Evolutionary conservation across 2,329 filamentous ascomycete genomes (phyloP).

Genomic region (Microthyrium microscopicum): DNA sequence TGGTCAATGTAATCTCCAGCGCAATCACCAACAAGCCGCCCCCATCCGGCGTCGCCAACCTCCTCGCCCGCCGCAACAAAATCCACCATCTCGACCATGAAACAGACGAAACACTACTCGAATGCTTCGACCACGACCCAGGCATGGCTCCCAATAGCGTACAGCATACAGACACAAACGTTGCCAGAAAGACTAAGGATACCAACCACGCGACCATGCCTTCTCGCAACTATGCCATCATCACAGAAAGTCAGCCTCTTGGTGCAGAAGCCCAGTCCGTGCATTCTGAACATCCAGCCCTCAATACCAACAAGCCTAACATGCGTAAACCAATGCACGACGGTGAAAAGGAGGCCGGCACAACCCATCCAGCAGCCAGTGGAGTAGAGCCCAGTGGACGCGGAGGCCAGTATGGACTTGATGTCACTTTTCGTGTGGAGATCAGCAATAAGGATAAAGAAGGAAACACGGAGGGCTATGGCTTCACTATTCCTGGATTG

Average conservation of each 20-base stretch:
- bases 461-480: constrained; percentile 32
- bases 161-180: constrained; percentile 21
- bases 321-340: constrained; percentile 51
- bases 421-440: constrained; percentile 32
- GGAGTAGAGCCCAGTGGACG: constrained; percentile 26
- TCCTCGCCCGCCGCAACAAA: constrained; percentile 46
- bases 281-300: constrained; percentile 6
- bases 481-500: constrained; percentile 30
- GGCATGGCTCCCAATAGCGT: constrained; percentile 14
- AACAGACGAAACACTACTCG: constrained; percentile 47
- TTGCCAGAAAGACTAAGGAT: constrained; percentile 43
- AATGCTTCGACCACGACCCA: constrained; percentile 45
- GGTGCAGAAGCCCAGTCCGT: background rate
- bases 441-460: constrained; percentile 26
- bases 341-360: constrained; percentile 67
- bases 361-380: constrained; percentile 53
- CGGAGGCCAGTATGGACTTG: constrained; percentile 27
- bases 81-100: constrained; percentile 46
- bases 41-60: constrained; percentile 46
- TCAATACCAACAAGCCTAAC: constrained; percentile 36
- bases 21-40: constrained; percentile 55
- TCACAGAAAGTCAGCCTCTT: constrained; percentile 35
- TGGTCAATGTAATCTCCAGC: constrained; percentile 46
- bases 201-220: constrained; percentile 79
- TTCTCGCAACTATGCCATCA: constrained; percentile 46